Percentiles rank a stretch among this genome's conserved stretches.
Conservation (phyloP, 495 filamentous ascomycete species). For the Aspergillus nanangensis region DNA sequence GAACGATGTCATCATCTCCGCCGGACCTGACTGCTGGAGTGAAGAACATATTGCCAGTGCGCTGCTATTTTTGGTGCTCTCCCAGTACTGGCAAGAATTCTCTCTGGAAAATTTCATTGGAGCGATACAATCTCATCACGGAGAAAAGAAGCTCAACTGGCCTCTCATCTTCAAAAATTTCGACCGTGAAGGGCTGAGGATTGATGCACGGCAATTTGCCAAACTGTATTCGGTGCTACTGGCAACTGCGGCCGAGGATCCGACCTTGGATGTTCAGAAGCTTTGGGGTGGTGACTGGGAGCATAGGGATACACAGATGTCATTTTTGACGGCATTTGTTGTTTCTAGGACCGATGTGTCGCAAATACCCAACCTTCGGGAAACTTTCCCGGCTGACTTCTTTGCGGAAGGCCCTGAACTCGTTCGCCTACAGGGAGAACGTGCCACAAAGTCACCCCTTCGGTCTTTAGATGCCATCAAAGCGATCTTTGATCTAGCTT, state of each 20-base stretch:
- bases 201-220: slow-evolving; percentile 76
- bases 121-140: slow-evolving; percentile 52
- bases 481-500: slow-evolving; percentile 72
- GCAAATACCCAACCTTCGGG: slow-evolving; percentile 73
- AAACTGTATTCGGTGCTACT: slow-evolving; percentile 72
- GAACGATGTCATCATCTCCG: slow-evolving; percentile 60
- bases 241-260: slow-evolving; percentile 58
- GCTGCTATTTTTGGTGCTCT: slow-evolving; percentile 76
- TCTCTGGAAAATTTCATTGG: slow-evolving; percentile 69
- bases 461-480: slow-evolving; percentile 83
- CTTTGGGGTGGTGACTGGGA: slow-evolving; percentile 93
- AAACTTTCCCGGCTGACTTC: slow-evolving; percentile 70
- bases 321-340: slow-evolving; percentile 80
- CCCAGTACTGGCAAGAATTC: slow-evolving; percentile 60
- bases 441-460: slow-evolving; percentile 77
- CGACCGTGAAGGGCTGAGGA: slow-evolving; percentile 71
- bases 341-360: slow-evolving; percentile 74
- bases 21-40: slow-evolving; percentile 61
- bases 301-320: slow-evolving; percentile 78
- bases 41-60: slow-evolving; percentile 80
- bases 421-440: slow-evolving; percentile 64
- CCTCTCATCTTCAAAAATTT: slow-evolving; percentile 73
- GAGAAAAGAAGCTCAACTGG: slow-evolving; percentile 69
- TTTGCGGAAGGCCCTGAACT: slow-evolving; percentile 68
- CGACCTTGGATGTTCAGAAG: slow-evolving; percentile 67